Base-by-base conservation (phyloP, 1,284 basidiomycete genomes). In the Ustilago esculenta region DNA sequence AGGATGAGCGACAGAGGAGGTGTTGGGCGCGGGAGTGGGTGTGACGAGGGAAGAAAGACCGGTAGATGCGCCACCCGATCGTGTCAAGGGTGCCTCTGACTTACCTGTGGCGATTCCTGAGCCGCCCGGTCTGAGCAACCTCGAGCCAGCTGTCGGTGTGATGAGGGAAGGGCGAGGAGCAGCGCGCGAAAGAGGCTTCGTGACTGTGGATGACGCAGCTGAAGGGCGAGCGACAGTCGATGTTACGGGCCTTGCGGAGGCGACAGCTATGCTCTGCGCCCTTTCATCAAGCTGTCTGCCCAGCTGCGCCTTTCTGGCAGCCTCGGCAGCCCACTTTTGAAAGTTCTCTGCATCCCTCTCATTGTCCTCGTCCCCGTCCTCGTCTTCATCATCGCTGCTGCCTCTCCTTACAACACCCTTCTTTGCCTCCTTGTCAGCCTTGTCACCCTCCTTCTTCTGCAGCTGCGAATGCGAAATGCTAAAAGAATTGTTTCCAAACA, bases 261-360 rank as follows among this genome's bases (percentile, higher is more conserved):
- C 27, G 9, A 30, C 2, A 15, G 23, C 15, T 17, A 50, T 39
- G 23, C 24, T 43, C 9, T 54, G 40, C 6, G 61, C 42, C 42
- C 58, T 65, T 1, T 34, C 44, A 2, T 21, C 21, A 10, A 25
- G 14, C 11, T 40, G 27, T 30, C 61, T 39, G 2, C 36, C 36
- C 4, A 57, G 42, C 33, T 53, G 61, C 3, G 50, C 50, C 36
- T 54, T 58, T n/a, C 46, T 48, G 7, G 61, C 55, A 32, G 61
- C 54, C 27, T 65, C 61, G 8, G 61, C 55, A 2, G 61, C 61
- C 63, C 63, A 59, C 20, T 55, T 59, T 32, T 59, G 63, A 25
- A 60, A 25, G 14, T 49, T 41, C 24, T 41, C 25, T 3, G 61
- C 44, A 9, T 65, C 54, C 24, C 45, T 18, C 25, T 65, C 50